A percentile compares a stretch with the other conserved stretches of the same genome.
Evolutionary conservation across 2,329 filamentous ascomycete species (phyloP).

Genomic region (Diaporthe longicolla): DNA sequence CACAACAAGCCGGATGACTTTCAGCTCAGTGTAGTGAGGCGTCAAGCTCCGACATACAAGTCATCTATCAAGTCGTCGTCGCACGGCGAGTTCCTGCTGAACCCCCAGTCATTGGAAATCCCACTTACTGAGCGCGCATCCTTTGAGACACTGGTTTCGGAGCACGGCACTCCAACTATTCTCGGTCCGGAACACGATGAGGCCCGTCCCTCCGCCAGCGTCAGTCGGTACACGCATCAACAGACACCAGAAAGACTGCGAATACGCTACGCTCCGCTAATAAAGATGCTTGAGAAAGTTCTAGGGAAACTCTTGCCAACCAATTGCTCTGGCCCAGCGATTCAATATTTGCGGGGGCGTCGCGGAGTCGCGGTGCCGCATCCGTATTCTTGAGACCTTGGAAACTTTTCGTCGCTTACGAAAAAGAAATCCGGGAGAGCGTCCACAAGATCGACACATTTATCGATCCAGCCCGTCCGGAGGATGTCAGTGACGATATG

Average conservation of each 20-base stretch:
- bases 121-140: background rate
- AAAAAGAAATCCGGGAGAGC: constrained; percentile 11
- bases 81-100: background rate
- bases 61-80: background rate
- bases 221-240: background rate
- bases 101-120: accelerated
- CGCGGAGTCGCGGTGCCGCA: background rate
- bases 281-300: constrained; percentile 2
- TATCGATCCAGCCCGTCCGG: background rate
- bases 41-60: background rate
- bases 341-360: accelerated
- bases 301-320: background rate
- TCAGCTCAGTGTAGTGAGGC: background rate
- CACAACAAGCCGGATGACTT: background rate
- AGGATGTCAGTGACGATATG: too few relatives aligned
- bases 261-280: background rate
- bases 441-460: background rate
- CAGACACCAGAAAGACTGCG: constrained; percentile 5
- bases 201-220: background rate
- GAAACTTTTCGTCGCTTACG: constrained; percentile 1
- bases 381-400: constrained; percentile 12
- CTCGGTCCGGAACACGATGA: background rate
- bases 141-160: background rate
- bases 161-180: background rate
- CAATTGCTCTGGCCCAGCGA: background rate